These are phyloP conservation scores for Cadophora gregata DNA, from an alignment of 2,329 filamentous ascomycete species.

Conservation along the genomic window DNA sequence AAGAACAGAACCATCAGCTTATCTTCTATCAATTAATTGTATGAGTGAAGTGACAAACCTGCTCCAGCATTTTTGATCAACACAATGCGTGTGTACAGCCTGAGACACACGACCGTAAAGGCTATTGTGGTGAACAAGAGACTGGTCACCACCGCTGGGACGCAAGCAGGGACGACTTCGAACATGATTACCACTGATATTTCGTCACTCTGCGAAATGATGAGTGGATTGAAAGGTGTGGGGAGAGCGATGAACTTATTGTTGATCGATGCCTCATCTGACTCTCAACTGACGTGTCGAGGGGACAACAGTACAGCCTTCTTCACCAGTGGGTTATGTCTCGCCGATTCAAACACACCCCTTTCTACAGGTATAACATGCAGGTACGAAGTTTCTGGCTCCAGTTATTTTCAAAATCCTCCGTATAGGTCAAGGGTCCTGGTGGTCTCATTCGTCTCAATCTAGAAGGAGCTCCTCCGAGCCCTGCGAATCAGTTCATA, in stretches of 20 bases:
- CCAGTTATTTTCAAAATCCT: neutral
- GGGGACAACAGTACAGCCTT: neutral
- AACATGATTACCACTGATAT: neutral
- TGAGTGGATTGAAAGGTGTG: neutral
- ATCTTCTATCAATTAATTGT: neutral
- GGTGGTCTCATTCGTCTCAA: neutral
- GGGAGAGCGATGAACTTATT: neutral
- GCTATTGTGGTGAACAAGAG: neutral
- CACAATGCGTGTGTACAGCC: neutral
- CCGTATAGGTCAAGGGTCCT: neutral
- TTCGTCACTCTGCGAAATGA: neutral
- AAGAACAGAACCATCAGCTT: neutral
- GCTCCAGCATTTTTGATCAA: neutral
- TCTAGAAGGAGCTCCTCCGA: neutral
- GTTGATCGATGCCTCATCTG: neutral
- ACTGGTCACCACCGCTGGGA: neutral
- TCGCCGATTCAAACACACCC: neutral
- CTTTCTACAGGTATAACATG: neutral
- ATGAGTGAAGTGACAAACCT: neutral
- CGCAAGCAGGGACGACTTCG: neutral
- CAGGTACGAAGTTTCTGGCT: neutral
- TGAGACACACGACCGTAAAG: neutral
- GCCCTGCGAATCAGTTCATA: neutral
- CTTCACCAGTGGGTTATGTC: neutral
- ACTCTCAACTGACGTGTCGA: neutral